These are phyloP conservation scores for Hymenoscyphus scutula DNA, from an alignment of 2,329 filamentous ascomycete species.

Conservation along the genomic window DNA sequence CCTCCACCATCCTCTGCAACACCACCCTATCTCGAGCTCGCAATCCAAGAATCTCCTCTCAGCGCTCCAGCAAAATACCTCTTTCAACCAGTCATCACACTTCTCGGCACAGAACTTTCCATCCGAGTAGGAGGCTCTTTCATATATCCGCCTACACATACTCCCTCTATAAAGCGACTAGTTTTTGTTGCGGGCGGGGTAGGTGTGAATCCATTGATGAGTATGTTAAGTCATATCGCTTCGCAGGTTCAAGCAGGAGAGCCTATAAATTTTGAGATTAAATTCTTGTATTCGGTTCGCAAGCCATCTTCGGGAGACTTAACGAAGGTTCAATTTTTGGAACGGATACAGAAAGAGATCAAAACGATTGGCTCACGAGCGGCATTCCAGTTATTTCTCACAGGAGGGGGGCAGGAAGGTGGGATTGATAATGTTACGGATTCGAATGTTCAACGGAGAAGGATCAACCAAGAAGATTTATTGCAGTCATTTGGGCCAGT, in stretches of 20 bases:
- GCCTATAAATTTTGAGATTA: constrained; percentile 17
- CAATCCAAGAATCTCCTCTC: constrained; percentile 66
- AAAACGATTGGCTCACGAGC: background rate
- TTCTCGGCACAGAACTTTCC: constrained; percentile 56
- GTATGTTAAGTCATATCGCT: constrained; percentile 29
- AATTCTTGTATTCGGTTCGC: constrained; percentile 31
- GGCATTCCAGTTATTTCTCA: constrained; percentile 48
- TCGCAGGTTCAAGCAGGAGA: constrained; percentile 1
- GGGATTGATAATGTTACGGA: constrained; percentile 18
- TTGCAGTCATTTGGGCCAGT: constrained; percentile 40
- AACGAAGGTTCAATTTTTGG: constrained; percentile 49
- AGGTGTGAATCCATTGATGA: constrained; percentile 37
- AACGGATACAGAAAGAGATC: background rate
- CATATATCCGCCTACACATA: constrained; percentile 62
- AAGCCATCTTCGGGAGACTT: constrained; percentile 25
- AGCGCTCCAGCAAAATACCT: constrained; percentile 78
- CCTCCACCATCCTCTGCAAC: constrained; percentile 47
- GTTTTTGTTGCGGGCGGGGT: constrained; percentile 58
- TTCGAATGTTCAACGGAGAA: constrained; percentile 38
- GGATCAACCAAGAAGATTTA: constrained; percentile 46
- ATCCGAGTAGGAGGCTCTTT: constrained; percentile 81
- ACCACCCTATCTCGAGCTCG: constrained; percentile 66
- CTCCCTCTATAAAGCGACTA: constrained; percentile 50
- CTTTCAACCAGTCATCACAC: constrained; percentile 56
- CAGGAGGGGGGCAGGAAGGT: constrained; percentile 13